Percentiles rank a stretch among this genome's conserved stretches.
Conservation (phyloP, 1,284 basidiomycete species). For the Cryptococcus jaspeensis region DNA sequence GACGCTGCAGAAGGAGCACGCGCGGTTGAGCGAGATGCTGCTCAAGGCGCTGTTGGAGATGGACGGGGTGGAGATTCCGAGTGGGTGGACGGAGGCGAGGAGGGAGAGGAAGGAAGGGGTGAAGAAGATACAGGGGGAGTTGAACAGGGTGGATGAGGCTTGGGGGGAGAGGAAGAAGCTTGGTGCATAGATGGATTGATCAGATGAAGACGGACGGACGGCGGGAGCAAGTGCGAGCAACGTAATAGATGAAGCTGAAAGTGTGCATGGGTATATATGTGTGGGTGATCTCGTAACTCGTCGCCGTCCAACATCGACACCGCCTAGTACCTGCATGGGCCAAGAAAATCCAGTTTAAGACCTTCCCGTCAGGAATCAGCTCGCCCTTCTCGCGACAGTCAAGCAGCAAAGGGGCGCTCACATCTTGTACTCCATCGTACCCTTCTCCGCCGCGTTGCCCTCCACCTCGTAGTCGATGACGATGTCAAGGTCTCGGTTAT, state of each 20-base stretch:
- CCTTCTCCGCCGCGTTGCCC: slow-evolving; percentile 46
- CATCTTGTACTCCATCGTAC: slow-evolving; percentile 55
- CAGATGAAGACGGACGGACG: background rate
- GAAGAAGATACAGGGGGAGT: slow-evolving; percentile 49
- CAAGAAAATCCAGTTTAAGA: slow-evolving; percentile 26
- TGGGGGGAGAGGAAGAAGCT: slow-evolving; percentile 51
- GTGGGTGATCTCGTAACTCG: slow-evolving; percentile 1
- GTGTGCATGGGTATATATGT: slow-evolving; percentile 6
- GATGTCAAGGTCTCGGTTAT: slow-evolving; percentile 92
- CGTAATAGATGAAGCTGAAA: background rate
- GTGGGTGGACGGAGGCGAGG: slow-evolving; percentile 51
- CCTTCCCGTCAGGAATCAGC: slow-evolving; percentile 41
- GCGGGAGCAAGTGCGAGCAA: slow-evolving; percentile 2
- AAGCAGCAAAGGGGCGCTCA: slow-evolving; percentile 32
- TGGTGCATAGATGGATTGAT: slow-evolving; percentile 13
- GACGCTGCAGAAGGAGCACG: slow-evolving; percentile 47
- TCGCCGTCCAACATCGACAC: background rate
- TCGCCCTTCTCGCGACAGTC: slow-evolving; percentile 7
- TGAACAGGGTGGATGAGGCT: slow-evolving; percentile 51
- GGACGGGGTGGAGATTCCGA: slow-evolving; percentile 53
- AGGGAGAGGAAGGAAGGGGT: slow-evolving; percentile 54
- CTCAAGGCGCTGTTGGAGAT: slow-evolving; percentile 53
- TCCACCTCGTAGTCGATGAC: slow-evolving; percentile 65
- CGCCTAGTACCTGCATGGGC: slow-evolving; percentile 28
- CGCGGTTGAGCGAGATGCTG: slow-evolving; percentile 51